Base-by-base conservation (phyloP, 2,329 filamentous ascomycete species). In the Arthrobotrys pseudoclavata region DNA sequence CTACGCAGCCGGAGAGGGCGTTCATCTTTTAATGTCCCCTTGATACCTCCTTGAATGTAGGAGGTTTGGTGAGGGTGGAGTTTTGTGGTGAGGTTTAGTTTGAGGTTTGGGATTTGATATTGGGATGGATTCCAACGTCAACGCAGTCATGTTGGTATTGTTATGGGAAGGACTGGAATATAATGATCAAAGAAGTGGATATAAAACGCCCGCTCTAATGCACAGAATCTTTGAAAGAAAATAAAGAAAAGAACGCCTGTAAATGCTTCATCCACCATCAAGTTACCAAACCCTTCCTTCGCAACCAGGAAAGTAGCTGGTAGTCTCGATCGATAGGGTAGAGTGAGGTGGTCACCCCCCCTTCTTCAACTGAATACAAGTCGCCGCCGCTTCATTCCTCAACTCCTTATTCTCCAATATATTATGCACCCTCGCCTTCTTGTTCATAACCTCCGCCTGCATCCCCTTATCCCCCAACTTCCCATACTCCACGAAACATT, bases 371-470 rank as follows among this genome's bases (percentile, higher is more conserved):
- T 88, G 87, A 48, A 91, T 83, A 82, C 91, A 92, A 79, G 87
- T 88, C 1, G 89, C 88, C 1, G 90, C 90, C 80, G 87, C 91
- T 79, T 91, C 89, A 80, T 91, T 91, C 0, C 90, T 89, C 79
- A 90, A 81, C 18, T 85, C 86, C 79, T 86, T 83, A 80, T 94
- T 91, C 0, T 91, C 92, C 6, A 88, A 86, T 55, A 91, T 85
- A 83, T 90, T 89, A 86, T 92, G 91, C 62, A 96, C 87, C 62
- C 90, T 90, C 2, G 92, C 91, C 84, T 93, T 94, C 86, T 96
- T 96, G 20, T 91, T 91, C 85, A 94, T 88, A 86, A 92, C 90
- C 83, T 94, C 91, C 81, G 92, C 91, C 84, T 92, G 91, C 67
- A 89, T 89, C n/a, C 86, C 84, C 13, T 90, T 84, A 82, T 92